Evolutionary conservation across 192 early-diverging fungal species (phyloP), one percentile per base, ranked within the genome.

Genomic region (Lunasporangiospora selenospora): DNA sequence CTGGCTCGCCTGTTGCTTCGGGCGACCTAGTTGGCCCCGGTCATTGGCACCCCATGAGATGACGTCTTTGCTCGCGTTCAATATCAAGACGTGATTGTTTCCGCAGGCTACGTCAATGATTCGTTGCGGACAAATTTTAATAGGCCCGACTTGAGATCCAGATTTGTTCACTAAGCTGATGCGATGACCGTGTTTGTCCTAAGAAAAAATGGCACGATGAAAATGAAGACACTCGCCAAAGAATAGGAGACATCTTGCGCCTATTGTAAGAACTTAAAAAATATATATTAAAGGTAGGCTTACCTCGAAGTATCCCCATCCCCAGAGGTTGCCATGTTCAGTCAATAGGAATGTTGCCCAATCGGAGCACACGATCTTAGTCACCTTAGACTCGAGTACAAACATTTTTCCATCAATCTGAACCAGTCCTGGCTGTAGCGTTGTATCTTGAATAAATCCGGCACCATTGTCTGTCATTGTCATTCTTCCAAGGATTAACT

Each of bases 11-110:
- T n/a, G n/a, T n/a, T n/a, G n/a, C n/a, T n/a, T 18, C 6, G 19
- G 43, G 2, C 66, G 58, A 0, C 52, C 66, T 18, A 70, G 66
- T 26, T 70, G 66, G 23, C 58, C 45, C 11, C 44, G 39, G 11
- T 54, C 52, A 30, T 70, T 70, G 1, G 50, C 34, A 4, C 66
- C 66, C 66, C 66, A 70, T 1, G 66, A 70, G 11, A 70, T 70
- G 8, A 70, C 66, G 36, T 70, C 66, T 6, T 58, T 45, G 3
- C 27, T 38, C 6, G 29, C n/a, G 12, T 10, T 70, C 3, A 70
- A 45, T 23, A 61, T 54, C 34, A 70, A 40, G n/a, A 70, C 31
- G 16, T 70, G 66, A 26, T 70, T 70, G 8, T 46, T 38, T 39
- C 66, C 66, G 43, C 66, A 70, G 13, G 36, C 58, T 15, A 70